Base-by-base conservation (phyloP, 2,329 filamentous ascomycete species). In the Aspergillus caelatus region DNA sequence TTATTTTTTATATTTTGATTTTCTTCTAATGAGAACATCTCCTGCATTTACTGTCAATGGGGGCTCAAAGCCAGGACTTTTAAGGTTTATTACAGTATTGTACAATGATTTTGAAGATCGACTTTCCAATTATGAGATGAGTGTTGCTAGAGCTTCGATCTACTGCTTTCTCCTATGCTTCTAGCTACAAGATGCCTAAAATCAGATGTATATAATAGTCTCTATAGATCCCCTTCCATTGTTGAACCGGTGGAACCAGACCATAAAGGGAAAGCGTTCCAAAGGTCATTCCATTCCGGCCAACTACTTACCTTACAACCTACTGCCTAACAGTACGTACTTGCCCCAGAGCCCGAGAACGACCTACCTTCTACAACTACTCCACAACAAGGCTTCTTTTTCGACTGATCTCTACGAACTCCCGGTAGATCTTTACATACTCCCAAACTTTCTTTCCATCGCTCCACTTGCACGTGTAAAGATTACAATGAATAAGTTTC, bases 401-500 rank as follows among this genome's bases (percentile, higher is more conserved):
- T 14, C 30, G 43, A n/a, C 34, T 48, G 45, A 14, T 26, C 14
- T 3, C 14, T 4, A 48, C 45, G 39, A 48, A 23, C 45, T 48
- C 12, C 23, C 45, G 1, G 45, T 48, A 5, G 21, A 23, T 19
- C 45, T 19, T 48, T 14, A 23, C 19, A 23, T 7, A 7, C 34
- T 32, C 34, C 11, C 30, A 30, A 28, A 8, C 30, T 34, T 48
- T 23, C 45, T 55, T 26, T 41, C 16, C n/a, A 12, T 21, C 45
- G 19, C 45, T 36, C 32, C 54, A n/a, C n/a, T 58, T 32, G n/a
- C 53, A 54, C 32, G 43, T 46, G n/a, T 32, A 39, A 30, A 30
- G 28, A 52, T n/a, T 48, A 32, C 19, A 62, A 77, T 76, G 74
- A 74, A 75, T 67, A 70, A 65, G 54, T 75, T 77, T 59, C 70